Base-by-base conservation (phyloP, 148 eudicot species). In the Dianthus caryophyllus region DNA sequence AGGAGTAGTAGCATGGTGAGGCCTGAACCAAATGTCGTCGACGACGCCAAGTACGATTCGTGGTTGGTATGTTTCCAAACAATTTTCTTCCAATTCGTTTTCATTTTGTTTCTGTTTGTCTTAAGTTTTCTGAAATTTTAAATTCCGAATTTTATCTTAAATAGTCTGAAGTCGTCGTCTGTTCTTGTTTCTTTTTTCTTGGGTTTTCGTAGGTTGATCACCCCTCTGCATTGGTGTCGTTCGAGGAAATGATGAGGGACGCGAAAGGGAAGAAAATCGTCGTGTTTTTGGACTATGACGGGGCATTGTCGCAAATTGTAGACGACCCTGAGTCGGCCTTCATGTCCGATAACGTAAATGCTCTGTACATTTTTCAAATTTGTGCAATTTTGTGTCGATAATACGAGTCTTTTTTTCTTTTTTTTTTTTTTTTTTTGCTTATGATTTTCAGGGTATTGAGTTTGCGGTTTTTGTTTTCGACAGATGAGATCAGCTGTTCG, bases 271-370 rank as follows among this genome's bases (percentile, higher is more conserved):
- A 85, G 78, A 80, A 56, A 33, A 77, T 92, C 20, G 80, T 89
- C 41, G 85, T 92, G 76, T 92, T 92, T 75, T 64, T 89, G 66
- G 98, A 92, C 64, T 92, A 92, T 62, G 98, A 92, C 43, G 98
- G 98, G 13, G 87, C 96, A 16, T 87, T 92, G 22, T 85, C 96
- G 25, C 89, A 94, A 0, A 92, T 92, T 39, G 98, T 92, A 21
- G 79, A 78, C 63, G 91, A 92, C 48, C 98, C 98, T 51, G 85
- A 89, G 0, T 66, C 69, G 17, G 98, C 98, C 70, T 92, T 89
- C 89, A 92, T 92, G 94, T 81, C 98, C 21, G 90, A 84, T 66
- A 50, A 49, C 72, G 98, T 92, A 78, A 53, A 38, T 52, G 21
- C 27, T 43, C n/a, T 50, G 17, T n/a, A n/a, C n/a, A n/a, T n/a